Conservation (phyloP, 345 rosid species). For the Excoecaria agallocha region DNA sequence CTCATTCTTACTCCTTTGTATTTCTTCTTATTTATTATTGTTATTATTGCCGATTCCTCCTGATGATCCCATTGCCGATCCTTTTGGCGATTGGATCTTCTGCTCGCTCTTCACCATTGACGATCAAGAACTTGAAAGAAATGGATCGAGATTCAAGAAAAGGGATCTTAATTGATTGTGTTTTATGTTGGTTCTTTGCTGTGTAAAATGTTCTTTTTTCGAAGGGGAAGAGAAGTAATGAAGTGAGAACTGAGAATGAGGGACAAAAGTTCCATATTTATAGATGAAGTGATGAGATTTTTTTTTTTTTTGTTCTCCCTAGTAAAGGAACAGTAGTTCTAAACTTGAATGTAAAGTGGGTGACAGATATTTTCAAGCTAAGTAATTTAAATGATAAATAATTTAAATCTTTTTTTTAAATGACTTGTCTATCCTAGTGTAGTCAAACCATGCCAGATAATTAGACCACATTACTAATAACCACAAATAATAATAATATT, state of each 20-base stretch:
- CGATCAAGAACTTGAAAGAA: neutral
- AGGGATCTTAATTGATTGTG: neutral
- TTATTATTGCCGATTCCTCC: constrained; percentile 21
- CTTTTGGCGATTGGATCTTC: constrained; percentile 41
- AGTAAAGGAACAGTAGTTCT: too few relatives aligned
- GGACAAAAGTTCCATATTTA: too few relatives aligned
- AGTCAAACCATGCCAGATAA: constrained; percentile 13
- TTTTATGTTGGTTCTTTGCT: neutral
- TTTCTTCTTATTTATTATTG: constrained; percentile 43
- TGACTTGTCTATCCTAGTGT: constrained; percentile 16
- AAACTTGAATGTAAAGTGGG: too few relatives aligned
- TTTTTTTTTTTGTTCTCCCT: too few relatives aligned
- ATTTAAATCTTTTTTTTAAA: neutral
- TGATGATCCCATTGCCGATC: constrained; percentile 29
- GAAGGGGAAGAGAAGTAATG: neutral
- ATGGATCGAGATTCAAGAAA: neutral
- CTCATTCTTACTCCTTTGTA: constrained; percentile 97
- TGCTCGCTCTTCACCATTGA: constrained; percentile 66
- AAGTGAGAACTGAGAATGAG: constrained; percentile 15
- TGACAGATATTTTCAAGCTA: too few relatives aligned
- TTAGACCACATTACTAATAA: neutral
- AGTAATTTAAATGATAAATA: too few relatives aligned
- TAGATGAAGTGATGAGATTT: too few relatives aligned
- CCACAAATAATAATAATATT: neutral
- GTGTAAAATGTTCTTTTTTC: neutral